A percentile compares a stretch with the other conserved stretches of the same genome.
These are phyloP conservation scores for Globisporangium canariense DNA, from an alignment of 352 stramenopile species.

Conservation along the genomic window DNA sequence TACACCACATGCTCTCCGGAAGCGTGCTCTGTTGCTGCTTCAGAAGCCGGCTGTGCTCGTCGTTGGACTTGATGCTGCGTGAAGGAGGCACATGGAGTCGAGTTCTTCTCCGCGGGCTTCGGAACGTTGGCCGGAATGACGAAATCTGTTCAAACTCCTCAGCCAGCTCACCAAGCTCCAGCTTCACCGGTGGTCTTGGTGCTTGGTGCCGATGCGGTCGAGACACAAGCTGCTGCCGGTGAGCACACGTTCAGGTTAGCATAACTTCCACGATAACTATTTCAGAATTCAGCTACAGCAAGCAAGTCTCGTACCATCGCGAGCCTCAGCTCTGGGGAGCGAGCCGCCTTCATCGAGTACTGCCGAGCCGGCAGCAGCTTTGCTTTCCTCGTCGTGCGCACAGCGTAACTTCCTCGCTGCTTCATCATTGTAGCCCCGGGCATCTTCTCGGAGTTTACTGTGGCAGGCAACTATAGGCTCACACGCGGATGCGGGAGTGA, in stretches of 20 bases:
- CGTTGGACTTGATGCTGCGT: neutral
- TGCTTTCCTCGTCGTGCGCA: constrained; percentile 1
- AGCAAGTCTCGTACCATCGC: neutral
- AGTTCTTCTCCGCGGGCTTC: constrained; percentile 8
- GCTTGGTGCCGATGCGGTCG: neutral
- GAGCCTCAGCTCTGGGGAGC: neutral
- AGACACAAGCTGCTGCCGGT: constrained; percentile 5
- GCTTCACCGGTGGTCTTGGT: neutral
- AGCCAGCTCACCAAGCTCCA: neutral
- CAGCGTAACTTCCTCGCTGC: constrained; percentile 4
- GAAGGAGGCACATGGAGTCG: neutral
- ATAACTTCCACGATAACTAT: neutral
- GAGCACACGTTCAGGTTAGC: neutral
- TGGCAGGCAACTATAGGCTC: neutral
- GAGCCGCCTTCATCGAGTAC: neutral
- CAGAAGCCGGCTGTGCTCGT: neutral
- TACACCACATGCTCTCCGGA: constrained; percentile 26
- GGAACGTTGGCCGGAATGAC: neutral
- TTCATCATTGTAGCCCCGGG: neutral
- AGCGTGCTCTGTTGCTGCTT: constrained; percentile 15
- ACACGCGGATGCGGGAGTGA: neutral
- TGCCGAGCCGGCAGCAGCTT: neutral
- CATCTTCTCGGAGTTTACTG: neutral
- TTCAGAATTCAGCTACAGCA: neutral
- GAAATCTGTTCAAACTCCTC: neutral